Evolutionary conservation across 164 flowering plant genomes (phyloP).

Genomic region (Macadamia integrifolia): DNA sequence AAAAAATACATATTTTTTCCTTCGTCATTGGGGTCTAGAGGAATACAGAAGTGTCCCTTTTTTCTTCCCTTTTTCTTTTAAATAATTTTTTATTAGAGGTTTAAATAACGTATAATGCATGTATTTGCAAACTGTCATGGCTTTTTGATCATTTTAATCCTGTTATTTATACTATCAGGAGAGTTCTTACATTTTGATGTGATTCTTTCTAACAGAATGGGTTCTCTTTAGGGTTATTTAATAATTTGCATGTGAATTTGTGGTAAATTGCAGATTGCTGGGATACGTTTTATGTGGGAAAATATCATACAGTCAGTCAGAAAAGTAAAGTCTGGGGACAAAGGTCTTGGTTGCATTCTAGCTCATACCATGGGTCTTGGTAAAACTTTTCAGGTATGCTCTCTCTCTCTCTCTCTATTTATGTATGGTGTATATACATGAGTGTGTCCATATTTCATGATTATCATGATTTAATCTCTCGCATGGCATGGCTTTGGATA

Average conservation of each 20-base stretch:
- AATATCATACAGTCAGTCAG: conserved; percentile 78
- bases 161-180: neutral
- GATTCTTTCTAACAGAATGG: neutral
- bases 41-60: too few species aligned
- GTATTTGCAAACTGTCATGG: too few species aligned
- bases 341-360: conserved; percentile 96
- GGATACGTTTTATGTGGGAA: conserved; percentile 97
- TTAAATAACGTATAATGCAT: too few species aligned
- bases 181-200: neutral
- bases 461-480: too few species aligned
- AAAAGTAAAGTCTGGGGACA: conserved; percentile 84
- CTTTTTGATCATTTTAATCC: too few species aligned
- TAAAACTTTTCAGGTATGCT: conserved; percentile 23
- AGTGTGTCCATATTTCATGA: too few species aligned
- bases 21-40: too few species aligned
- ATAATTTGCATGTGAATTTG: neutral
- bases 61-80: too few species aligned
- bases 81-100: too few species aligned
- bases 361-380: conserved; percentile 99
- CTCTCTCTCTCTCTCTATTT: neutral
- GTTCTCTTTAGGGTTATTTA: neutral
- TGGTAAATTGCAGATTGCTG: conserved; percentile 51
- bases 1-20: too few species aligned
- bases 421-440: neutral
- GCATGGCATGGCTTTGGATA: too few species aligned